Evolutionary conservation across 371 early-diverging fungal species (phyloP), one percentile per base, ranked within the genome.

Genomic region (Syncephalastrum contaminatum): DNA sequence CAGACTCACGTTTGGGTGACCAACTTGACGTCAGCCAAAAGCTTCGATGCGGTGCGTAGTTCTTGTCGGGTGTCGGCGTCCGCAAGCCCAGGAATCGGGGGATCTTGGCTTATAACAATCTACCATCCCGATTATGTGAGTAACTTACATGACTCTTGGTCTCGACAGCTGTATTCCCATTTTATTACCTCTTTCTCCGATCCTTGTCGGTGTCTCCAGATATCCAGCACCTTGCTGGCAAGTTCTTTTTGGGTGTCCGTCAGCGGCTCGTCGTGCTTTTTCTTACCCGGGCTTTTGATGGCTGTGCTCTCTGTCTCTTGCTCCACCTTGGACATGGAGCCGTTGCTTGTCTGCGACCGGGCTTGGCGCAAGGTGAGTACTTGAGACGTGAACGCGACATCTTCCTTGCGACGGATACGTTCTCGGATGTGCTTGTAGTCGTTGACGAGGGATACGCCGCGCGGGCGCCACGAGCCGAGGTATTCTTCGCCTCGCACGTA

Each of bases 401-500:
- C 54, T 36, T 56, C 59, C 20, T 59, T 64, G 39, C 68, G 66
- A 22, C 56, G 53, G 13, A 84, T 61, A 2, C 57, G 58, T 3
- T 73, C 77, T 18, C 71, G 69, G 6, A 81, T 73, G 19, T 67
- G 70, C 45, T 73, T 72, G 63, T 75, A 90, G 43, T 84, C 84
- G 22, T 77, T 67, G 45, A 94, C 79, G 27, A 89, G 64, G 0
- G 83, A 86, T 6, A 88, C 82, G 13, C 90, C 88, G 4, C 87
- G 80, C 0, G 93, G 92, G 55, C 81, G 77, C 93, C 93, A 93
- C 3, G 76, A 73, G 2, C 78, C 85, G 53, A 93, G 69, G 30
- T 81, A 82, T 52, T 93, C 94, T 60, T 92, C 91, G 22, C 95
- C 95, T 10, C 94, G 84, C 6, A 93, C 90, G 66, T 93, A 93